Percentiles rank a stretch among this genome's conserved stretches.
Evolutionary conservation across 1,284 basidiomycete genomes (phyloP).

Genomic region (Puccinia hordei): DNA sequence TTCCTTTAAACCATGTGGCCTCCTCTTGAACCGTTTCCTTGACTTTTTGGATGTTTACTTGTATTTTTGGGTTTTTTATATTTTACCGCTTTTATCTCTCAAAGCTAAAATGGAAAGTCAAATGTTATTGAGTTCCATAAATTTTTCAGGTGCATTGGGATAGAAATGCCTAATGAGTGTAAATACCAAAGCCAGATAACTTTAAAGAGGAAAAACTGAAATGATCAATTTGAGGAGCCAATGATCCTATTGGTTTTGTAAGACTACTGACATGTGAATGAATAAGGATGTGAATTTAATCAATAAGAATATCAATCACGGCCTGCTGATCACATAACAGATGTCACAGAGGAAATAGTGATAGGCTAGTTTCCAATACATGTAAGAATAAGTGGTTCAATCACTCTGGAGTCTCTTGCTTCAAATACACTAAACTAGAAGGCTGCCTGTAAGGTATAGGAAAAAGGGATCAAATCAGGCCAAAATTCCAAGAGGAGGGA

Average conservation of each 20-base stretch:
- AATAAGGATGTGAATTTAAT: conserved; percentile 58
- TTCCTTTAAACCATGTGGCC: no score
- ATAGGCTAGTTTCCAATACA: conserved; percentile 56
- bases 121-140: no score
- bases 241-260: background rate
- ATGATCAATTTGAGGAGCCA: conserved; percentile 36
- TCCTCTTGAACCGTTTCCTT: no score
- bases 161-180: conserved; percentile 50
- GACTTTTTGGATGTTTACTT: no score
- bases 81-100: no score
- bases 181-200: conserved; percentile 49
- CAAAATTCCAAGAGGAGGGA: conserved; percentile 56
- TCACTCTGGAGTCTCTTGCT: background rate
- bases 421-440: conserved; percentile 47
- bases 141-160: conserved; percentile 39
- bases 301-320: conserved; percentile 57
- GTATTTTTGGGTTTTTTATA: no score
- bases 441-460: conserved; percentile 56
- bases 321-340: conserved; percentile 57
- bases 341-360: conserved; percentile 58
- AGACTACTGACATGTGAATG: conserved; percentile 57
- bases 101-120: no score
- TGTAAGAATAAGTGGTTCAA: conserved; percentile 47
- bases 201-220: conserved; percentile 34
- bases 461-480: conserved; percentile 55